A percentile compares a stretch with the other conserved stretches of the same genome.
phyloP scores from a whole-genome alignment of 2,329 filamentous ascomycete species.

The Exophiala oligosperma region DNA sequence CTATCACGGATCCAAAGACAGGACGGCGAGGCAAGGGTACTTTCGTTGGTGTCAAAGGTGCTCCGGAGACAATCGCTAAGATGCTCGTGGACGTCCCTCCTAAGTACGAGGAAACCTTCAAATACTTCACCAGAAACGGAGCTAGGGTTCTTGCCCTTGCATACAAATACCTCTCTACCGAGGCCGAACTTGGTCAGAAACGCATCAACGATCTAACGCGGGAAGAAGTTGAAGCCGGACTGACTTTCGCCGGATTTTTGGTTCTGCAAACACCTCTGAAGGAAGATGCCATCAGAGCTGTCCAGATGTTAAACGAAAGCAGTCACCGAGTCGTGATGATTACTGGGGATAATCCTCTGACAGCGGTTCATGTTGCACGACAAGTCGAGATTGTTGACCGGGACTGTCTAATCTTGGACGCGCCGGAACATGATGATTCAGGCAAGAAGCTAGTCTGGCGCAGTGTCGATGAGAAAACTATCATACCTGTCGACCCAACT shows the following conservation, averaged over 20 bases:
- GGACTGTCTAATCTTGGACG: conserved; percentile 90
- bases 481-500: conserved; percentile 79
- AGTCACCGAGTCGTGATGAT: conserved; percentile 99
- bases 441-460: conserved; percentile 87
- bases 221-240: conserved; percentile 80
- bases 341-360: conserved; percentile 95
- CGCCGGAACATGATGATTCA: conserved; percentile 82
- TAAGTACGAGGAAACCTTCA: conserved; percentile 96
- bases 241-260: conserved; percentile 91
- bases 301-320: conserved; percentile 97
- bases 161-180: conserved; percentile 84
- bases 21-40: conserved; percentile 79
- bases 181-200: conserved; percentile 76
- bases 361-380: conserved; percentile 89
- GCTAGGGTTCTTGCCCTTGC: conserved; percentile 90
- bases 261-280: conserved; percentile 95
- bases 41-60: conserved; percentile 94
- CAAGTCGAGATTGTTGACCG: conserved; percentile 98
- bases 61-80: conserved; percentile 92
- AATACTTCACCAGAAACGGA: conserved; percentile 94
- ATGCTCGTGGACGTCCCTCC: conserved; percentile 82
- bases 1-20: conserved; percentile 68
- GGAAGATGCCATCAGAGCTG: conserved; percentile 89
- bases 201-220: conserved; percentile 93
- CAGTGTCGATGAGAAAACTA: conserved; percentile 87